These are phyloP conservation scores for Actinidia chinensis DNA, from an alignment of 179 eudicot genomes.

Conservation along the genomic window DNA sequence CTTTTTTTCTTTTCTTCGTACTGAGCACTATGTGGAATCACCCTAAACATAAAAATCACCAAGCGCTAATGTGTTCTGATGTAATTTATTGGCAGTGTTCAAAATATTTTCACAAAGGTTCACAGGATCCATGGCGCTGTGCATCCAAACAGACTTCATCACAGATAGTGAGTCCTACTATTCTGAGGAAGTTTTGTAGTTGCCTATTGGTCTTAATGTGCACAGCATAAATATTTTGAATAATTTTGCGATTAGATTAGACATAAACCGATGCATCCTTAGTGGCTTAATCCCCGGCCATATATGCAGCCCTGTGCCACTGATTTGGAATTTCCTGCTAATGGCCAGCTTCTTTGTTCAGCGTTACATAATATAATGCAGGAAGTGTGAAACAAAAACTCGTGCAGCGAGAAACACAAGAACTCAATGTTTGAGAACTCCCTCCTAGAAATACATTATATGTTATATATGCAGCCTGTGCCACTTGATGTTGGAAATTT, in stretches of 20 bases:
- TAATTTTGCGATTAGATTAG: constrained; percentile 3
- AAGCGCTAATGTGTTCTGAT: neutral
- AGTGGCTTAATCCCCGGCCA: neutral
- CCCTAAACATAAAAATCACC: neutral
- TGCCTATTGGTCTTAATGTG: neutral
- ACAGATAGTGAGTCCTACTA: constrained; percentile 56
- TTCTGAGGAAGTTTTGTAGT: neutral
- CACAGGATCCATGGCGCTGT: constrained; percentile 98
- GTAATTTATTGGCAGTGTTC: constrained; percentile 56
- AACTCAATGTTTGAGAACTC: too few relatives aligned
- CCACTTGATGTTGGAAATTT: neutral
- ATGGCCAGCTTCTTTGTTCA: too few relatives aligned
- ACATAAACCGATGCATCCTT: too few relatives aligned
- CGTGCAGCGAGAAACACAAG: too few relatives aligned
- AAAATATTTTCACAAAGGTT: constrained; percentile 96
- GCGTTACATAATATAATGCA: too few relatives aligned
- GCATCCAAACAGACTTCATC: constrained; percentile 93
- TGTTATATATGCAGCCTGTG: neutral
- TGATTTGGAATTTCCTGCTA: constrained; percentile 1
- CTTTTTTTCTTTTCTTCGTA: neutral
- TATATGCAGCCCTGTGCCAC: constrained; percentile 1
- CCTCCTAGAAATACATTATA: too few relatives aligned
- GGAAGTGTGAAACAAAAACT: too few relatives aligned
- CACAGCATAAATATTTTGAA: neutral
- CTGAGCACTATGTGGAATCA: neutral